Evolutionary conservation across 2,329 filamentous ascomycete species (phyloP).

Genomic region (Hypoxylon sp.): DNA sequence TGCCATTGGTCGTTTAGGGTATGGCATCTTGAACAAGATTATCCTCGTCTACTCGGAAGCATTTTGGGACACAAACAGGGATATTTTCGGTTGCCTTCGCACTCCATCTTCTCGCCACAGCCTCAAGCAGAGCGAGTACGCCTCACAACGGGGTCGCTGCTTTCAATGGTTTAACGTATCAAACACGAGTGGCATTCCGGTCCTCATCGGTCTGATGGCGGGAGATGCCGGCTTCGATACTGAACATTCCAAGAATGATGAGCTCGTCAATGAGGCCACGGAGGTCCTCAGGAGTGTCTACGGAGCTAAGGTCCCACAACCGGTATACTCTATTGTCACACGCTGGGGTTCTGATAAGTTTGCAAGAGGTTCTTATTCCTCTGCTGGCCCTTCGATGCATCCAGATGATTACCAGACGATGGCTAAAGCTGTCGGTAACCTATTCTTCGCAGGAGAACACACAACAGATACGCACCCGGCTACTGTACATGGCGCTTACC

Average conservation of each 20-base stretch:
- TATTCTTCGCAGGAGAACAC: slow-evolving; percentile 96
- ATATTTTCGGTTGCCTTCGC: slow-evolving; percentile 94
- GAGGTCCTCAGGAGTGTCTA: slow-evolving; percentile 83
- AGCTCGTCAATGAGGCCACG: slow-evolving; percentile 84
- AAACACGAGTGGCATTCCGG: slow-evolving; percentile 87
- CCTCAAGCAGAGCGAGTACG: slow-evolving; percentile 83
- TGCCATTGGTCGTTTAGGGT: slow-evolving; percentile 86
- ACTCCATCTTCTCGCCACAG: slow-evolving; percentile 77
- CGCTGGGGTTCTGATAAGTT: slow-evolving; percentile 93
- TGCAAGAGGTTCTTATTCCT: slow-evolving; percentile 95
- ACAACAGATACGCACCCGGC: slow-evolving; percentile 96
- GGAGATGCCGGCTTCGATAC: slow-evolving; percentile 93
- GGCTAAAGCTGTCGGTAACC: slow-evolving; percentile 84
- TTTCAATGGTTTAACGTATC: slow-evolving; percentile 99
- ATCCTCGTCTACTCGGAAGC: slow-evolving; percentile 88
- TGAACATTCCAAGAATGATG: slow-evolving; percentile 79
- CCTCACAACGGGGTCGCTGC: slow-evolving; percentile 84
- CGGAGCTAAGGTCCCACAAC: slow-evolving; percentile 76
- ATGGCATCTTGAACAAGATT: slow-evolving; percentile 95
- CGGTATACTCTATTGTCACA: slow-evolving; percentile 88
- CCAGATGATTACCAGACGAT: slow-evolving; percentile 93
- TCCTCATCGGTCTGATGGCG: slow-evolving; percentile 93
- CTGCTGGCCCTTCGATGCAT: slow-evolving; percentile 83
- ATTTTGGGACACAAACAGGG: slow-evolving; percentile 90
- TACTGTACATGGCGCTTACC: slow-evolving; percentile 95